phyloP scores from a whole-genome alignment of 2,329 filamentous ascomycete species.

The Chaetomium strumarium region DNA sequence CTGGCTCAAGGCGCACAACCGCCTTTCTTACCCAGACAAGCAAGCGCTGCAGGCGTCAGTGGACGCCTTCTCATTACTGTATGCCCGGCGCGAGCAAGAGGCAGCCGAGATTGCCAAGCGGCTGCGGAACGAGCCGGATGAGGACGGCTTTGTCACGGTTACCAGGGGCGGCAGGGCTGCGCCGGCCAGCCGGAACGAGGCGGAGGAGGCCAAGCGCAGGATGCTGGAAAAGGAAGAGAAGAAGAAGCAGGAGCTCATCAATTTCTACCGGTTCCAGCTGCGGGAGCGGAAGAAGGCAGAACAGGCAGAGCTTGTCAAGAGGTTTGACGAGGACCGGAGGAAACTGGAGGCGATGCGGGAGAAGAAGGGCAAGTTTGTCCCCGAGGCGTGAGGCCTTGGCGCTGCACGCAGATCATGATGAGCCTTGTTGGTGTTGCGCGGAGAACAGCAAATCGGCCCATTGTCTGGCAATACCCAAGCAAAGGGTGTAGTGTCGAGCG shows the following conservation, averaged over 20 bases:
- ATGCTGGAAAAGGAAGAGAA: slow-evolving; percentile 59
- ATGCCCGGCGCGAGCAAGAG: slow-evolving; percentile 63
- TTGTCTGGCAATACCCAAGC: not conserved
- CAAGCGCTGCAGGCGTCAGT: slow-evolving; percentile 63
- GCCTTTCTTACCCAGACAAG: slow-evolving; percentile 64
- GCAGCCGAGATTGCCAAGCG: slow-evolving; percentile 56
- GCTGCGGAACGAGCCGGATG: slow-evolving; percentile 75
- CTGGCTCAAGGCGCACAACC: slow-evolving; percentile 61
- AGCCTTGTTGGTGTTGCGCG: not conserved
- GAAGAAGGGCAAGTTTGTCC: slow-evolving; percentile 56
- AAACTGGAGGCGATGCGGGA: slow-evolving; percentile 66
- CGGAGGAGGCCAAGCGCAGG: slow-evolving; percentile 52
- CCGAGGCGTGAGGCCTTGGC: slow-evolving; percentile 34
- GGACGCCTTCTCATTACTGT: slow-evolving; percentile 82
- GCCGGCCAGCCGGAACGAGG: slow-evolving; percentile 68
- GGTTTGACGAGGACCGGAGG: slow-evolving; percentile 71
- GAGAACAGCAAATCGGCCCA: not conserved
- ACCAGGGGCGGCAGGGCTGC: slow-evolving; percentile 68
- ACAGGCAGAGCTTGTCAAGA: slow-evolving; percentile 61
- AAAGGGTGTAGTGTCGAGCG: not conserved
- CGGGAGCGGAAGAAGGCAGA: slow-evolving; percentile 72
- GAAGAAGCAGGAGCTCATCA: slow-evolving; percentile 57
- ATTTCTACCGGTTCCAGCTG: slow-evolving; percentile 82
- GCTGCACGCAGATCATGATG: no score
- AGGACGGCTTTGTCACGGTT: slow-evolving; percentile 93